phyloP scores from a whole-genome alignment of 345 rosid species.

The Triadica sebifera region DNA sequence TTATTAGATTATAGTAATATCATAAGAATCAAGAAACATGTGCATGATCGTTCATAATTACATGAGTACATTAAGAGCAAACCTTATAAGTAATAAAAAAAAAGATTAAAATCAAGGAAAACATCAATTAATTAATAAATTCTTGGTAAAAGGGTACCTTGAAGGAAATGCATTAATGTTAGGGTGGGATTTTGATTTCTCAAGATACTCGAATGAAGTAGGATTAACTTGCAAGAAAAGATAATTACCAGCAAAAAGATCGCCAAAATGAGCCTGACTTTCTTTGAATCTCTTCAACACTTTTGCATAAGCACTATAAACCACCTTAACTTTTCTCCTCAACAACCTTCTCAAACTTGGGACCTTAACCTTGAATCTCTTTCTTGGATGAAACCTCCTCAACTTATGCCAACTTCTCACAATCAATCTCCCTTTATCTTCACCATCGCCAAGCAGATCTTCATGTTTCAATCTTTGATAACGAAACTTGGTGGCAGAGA shows the following conservation, averaged over 20 bases:
- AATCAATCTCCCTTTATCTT: slow-evolving; percentile 8
- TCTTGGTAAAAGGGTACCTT: not conserved
- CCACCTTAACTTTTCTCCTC: slow-evolving; percentile 38
- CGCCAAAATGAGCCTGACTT: slow-evolving; percentile 61
- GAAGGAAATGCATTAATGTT: too few species aligned
- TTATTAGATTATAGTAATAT: too few species aligned
- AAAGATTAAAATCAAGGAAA: too few species aligned
- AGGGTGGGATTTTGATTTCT: slow-evolving; percentile 1
- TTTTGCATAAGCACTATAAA: slow-evolving; percentile 32
- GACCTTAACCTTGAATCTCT: slow-evolving; percentile 51
- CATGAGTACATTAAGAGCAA: too few species aligned
- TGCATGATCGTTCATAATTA: too few species aligned
- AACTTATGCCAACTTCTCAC: slow-evolving; percentile 33
- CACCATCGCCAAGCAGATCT: slow-evolving; percentile 10
- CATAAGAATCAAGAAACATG: too few species aligned
- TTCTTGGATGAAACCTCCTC: slow-evolving; percentile 42
- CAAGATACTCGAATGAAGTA: slow-evolving; percentile 39
- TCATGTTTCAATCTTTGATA: slow-evolving; percentile 46
- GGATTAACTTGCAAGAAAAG: slow-evolving; percentile 71
- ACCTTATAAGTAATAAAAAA: too few species aligned
- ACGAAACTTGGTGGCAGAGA: slow-evolving; percentile 22
- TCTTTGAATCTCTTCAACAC: slow-evolving; percentile 59
- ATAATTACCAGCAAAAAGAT: slow-evolving; percentile 75
- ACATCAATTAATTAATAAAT: not conserved
- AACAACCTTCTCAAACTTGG: slow-evolving; percentile 37